Conservation (phyloP, 768 basidiomycete species). For the Boletus tomentosulus region DNA sequence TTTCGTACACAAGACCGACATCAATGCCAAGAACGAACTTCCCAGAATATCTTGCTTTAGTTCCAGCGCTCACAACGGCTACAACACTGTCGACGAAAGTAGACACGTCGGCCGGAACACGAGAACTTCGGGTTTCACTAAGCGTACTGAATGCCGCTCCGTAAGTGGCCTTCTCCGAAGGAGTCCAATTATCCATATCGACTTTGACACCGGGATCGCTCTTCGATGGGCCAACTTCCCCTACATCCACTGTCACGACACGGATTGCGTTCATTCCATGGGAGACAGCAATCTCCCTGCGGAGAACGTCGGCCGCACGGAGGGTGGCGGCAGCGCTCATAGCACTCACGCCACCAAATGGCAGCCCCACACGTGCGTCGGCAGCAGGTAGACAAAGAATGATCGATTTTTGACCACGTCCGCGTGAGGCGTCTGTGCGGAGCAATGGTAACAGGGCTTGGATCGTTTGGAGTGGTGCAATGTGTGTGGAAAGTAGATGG, state of each 20-base stretch:
- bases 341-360: conserved; percentile 57
- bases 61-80: conserved; percentile 55
- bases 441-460: conserved; percentile 75
- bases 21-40: conserved; percentile 42
- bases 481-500: conserved; percentile 69
- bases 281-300: conserved; percentile 68
- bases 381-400: conserved; percentile 73
- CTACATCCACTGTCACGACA: conserved; percentile 73
- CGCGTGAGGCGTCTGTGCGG: conserved; percentile 57
- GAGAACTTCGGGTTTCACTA: conserved; percentile 37
- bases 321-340: conserved; percentile 76
- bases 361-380: conserved; percentile 70
- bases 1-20: conserved; percentile 38
- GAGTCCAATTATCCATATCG: conserved; percentile 68
- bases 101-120: conserved; percentile 54
- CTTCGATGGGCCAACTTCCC: conserved; percentile 38
- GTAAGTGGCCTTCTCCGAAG: conserved; percentile 69
- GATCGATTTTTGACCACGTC: conserved; percentile 45
- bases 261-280: conserved; percentile 51
- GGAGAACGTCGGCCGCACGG: conserved; percentile 67
- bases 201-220: conserved; percentile 35
- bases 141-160: conserved; percentile 61
- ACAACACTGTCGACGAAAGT: conserved; percentile 58
- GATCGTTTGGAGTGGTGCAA: conserved; percentile 72
- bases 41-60: conserved; percentile 34